Percentiles rank a stretch among this genome's conserved stretches.
Conservation (phyloP, 2,329 filamentous ascomycete species). For the Grosmannia clavigera region DNA sequence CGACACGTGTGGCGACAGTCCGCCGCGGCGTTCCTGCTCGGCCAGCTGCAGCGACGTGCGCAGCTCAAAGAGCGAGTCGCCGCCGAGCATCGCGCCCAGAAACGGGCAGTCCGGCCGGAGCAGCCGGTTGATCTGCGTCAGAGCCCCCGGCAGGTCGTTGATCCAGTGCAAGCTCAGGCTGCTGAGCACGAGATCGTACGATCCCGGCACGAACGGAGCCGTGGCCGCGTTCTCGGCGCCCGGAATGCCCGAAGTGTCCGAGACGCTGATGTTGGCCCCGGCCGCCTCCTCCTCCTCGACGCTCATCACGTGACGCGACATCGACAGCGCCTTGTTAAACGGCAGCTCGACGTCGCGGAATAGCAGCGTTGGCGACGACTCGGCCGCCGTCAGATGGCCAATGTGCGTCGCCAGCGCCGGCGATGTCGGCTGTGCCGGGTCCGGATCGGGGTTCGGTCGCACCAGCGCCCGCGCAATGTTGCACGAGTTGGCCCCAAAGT, state of each 20-base stretch:
- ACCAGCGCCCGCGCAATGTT: conserved; percentile 79
- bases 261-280: neutral
- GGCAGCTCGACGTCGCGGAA: conserved; percentile 64
- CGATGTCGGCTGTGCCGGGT: conserved; percentile 39
- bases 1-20: conserved; percentile 80
- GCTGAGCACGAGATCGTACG: conserved; percentile 83
- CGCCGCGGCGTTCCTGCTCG: conserved; percentile 80
- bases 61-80: conserved; percentile 86
- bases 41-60: conserved; percentile 88
- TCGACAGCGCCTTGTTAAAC: conserved; percentile 62
- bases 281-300: conserved; percentile 40
- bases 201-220: conserved; percentile 57
- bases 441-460: conserved; percentile 52
- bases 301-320: conserved; percentile 63
- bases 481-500: conserved; percentile 91
- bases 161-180: conserved; percentile 92
- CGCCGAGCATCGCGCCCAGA: conserved; percentile 91
- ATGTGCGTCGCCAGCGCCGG: conserved; percentile 61
- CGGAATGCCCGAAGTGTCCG: neutral
- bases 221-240: conserved; percentile 17
- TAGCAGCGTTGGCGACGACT: conserved; percentile 66
- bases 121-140: conserved; percentile 73
- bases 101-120: conserved; percentile 88
- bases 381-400: conserved; percentile 63
- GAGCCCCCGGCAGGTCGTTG: conserved; percentile 80